phyloP scores from a whole-genome alignment of 257 asterid genomes.

The Solanum chmielewskii region DNA sequence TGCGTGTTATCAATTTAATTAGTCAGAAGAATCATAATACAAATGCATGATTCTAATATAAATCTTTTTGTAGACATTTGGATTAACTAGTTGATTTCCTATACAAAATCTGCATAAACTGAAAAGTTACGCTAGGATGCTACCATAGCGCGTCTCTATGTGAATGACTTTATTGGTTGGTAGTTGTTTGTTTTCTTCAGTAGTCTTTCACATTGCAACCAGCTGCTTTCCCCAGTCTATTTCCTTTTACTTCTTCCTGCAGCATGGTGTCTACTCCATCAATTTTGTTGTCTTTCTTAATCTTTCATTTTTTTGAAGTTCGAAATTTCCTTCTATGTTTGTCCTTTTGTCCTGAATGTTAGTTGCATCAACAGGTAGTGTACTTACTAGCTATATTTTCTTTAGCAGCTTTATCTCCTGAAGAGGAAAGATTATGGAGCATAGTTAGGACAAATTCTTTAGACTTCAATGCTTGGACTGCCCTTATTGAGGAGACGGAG shows the following conservation, averaged over 20 bases:
- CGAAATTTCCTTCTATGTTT: neutral
- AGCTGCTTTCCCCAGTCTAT: neutral
- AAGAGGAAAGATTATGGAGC: slow-evolving; percentile 96
- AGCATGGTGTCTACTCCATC: neutral
- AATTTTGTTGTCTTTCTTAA: neutral
- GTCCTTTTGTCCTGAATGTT: neutral
- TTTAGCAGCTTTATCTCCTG: slow-evolving; percentile 60
- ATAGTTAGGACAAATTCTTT: slow-evolving; percentile 72
- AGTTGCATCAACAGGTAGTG: neutral
- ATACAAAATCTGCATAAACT: neutral
- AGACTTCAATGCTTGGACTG: slow-evolving; percentile 93
- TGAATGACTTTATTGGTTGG: neutral
- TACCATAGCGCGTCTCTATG: neutral
- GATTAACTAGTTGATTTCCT: neutral
- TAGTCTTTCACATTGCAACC: neutral
- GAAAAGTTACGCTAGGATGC: neutral
- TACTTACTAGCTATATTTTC: neutral
- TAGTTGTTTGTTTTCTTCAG: neutral
- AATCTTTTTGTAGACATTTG: neutral
- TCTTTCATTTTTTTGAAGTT: neutral
- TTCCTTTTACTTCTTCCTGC: neutral
- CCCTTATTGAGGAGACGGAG: slow-evolving; percentile 91
- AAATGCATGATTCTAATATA: neutral
- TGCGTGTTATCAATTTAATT: neutral
- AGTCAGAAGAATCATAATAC: neutral